Percentiles rank a stretch among this genome's conserved stretches.
Conservation (phyloP, 805 yeast species). For the Saccharomycopsis fibuligera region DNA sequence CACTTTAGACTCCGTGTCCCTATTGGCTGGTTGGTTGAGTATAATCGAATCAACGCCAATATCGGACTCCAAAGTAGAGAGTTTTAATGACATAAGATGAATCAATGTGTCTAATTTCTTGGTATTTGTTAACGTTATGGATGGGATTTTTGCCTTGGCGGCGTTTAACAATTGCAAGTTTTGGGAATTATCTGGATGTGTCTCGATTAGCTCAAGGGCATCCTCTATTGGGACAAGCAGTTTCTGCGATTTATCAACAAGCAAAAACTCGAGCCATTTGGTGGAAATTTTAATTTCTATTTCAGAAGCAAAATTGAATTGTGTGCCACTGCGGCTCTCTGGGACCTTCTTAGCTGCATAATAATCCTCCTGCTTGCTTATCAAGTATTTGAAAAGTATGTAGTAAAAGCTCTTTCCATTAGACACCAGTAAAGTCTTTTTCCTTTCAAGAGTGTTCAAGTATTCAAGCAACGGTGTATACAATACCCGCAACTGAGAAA, state of each 20-base stretch:
- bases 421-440: background rate
- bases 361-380: background rate
- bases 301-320: background rate
- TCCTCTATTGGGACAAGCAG: background rate
- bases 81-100: too few relatives aligned
- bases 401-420: background rate
- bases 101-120: too few relatives aligned
- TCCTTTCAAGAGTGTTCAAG: background rate
- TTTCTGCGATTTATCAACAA: background rate
- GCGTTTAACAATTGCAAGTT: background rate
- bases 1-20: too few relatives aligned
- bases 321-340: background rate
- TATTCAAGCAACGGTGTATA: slow-evolving; percentile 14
- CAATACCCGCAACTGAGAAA: slow-evolving; percentile 11
- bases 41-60: too few relatives aligned
- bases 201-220: background rate
- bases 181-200: background rate
- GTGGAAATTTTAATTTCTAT: background rate
- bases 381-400: slow-evolving; percentile 2
- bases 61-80: too few relatives aligned
- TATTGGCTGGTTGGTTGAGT: too few relatives aligned
- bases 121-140: background rate
- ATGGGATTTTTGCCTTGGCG: background rate
- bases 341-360: background rate
- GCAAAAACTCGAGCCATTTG: slow-evolving; percentile 1